Conservation (phyloP, 2,329 filamentous ascomycete genomes). For the Colletotrichum spinosum region DNA sequence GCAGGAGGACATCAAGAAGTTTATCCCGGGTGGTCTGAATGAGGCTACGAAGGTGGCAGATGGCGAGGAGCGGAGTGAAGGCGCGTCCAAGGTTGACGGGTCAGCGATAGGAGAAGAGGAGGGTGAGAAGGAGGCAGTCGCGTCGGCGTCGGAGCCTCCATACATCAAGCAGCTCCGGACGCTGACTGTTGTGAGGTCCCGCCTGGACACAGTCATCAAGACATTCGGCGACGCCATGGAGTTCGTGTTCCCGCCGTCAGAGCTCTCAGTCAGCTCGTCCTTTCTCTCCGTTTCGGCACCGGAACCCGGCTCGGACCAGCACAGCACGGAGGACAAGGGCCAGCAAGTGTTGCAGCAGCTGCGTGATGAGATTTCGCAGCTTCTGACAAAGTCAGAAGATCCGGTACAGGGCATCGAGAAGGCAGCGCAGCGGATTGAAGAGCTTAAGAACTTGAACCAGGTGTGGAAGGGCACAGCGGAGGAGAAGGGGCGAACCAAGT, state of each 20-base stretch:
- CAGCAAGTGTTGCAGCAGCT: constrained; percentile 81
- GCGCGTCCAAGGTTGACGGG: constrained; percentile 9
- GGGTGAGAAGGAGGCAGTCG: constrained; percentile 30
- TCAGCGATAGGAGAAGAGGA: constrained; percentile 35
- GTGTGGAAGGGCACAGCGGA: constrained; percentile 98
- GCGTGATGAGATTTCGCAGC: constrained; percentile 75
- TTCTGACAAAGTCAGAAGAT: constrained; percentile 70
- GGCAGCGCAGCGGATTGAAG: constrained; percentile 79
- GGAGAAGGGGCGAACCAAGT: constrained; percentile 84
- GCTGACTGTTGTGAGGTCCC: constrained; percentile 81
- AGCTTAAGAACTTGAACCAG: constrained; percentile 78
- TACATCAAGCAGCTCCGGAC: constrained; percentile 85
- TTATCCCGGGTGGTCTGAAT: constrained; percentile 69
- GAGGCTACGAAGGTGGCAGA: constrained; percentile 38
- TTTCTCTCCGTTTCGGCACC: constrained; percentile 93
- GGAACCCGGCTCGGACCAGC: constrained; percentile 68
- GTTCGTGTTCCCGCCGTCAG: constrained; percentile 90
- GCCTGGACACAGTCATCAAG: constrained; percentile 90
- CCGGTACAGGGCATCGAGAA: constrained; percentile 76
- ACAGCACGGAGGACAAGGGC: constrained; percentile 86
- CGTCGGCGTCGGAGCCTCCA: constrained; percentile 60
- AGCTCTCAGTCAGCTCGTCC: constrained; percentile 84
- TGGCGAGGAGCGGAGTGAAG: constrained; percentile 24
- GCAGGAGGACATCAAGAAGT: constrained; percentile 77
- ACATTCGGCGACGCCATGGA: constrained; percentile 96